These are phyloP conservation scores for Allomyces arbusculus DNA, from an alignment of 192 early-diverging fungal genomes.

Conservation along the genomic window DNA sequence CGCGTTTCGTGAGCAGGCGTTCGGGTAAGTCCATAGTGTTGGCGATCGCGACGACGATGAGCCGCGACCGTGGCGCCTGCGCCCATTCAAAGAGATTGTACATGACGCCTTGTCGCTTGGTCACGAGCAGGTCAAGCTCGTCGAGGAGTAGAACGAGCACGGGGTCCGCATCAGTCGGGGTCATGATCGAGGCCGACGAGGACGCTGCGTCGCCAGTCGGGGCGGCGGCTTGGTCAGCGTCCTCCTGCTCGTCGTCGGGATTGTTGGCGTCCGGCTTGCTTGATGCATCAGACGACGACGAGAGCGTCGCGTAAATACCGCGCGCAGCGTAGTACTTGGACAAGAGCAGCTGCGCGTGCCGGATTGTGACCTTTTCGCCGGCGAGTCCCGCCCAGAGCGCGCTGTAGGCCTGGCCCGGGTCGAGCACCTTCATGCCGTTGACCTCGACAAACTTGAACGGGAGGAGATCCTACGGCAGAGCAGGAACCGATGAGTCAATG, in stretches of 20 bases:
- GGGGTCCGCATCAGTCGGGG: neutral
- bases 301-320: too few relatives aligned
- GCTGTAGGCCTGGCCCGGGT: conserved; percentile 70
- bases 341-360: conserved; percentile 5
- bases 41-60: conserved; percentile 88
- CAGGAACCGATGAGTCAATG: too few relatives aligned
- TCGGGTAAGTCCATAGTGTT: conserved; percentile 98
- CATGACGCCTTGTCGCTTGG: conserved; percentile 77
- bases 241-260: too few relatives aligned
- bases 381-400: conserved; percentile 57
- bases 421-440: conserved; percentile 92
- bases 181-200: too few relatives aligned
- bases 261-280: too few relatives aligned
- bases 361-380: conserved; percentile 7
- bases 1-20: conserved; percentile 66
- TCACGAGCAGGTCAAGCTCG: conserved; percentile 85
- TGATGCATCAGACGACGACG: too few relatives aligned
- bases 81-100: conserved; percentile 99
- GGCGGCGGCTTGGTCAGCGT: too few relatives aligned
- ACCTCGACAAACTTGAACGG: conserved; percentile 83
- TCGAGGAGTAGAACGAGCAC: conserved; percentile 74
- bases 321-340: neutral
- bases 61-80: conserved; percentile 48
- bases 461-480: conserved; percentile 23
- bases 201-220: too few relatives aligned